phyloP scores from a whole-genome alignment of 768 basidiomycete species.

The Russula vinacea region DNA sequence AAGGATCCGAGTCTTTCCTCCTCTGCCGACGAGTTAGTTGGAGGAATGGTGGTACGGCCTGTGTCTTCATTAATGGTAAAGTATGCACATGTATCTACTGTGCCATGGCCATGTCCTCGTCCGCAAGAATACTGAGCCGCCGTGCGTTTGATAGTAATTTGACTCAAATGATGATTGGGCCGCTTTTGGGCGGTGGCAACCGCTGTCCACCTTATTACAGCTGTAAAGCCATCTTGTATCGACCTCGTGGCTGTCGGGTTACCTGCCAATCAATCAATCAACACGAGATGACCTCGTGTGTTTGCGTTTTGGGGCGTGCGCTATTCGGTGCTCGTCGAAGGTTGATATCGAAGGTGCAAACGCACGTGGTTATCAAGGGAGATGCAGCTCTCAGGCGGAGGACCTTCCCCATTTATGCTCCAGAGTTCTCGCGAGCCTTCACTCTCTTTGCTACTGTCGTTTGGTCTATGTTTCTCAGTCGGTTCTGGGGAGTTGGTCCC shows the following conservation, averaged over 20 bases:
- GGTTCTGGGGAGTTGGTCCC: conserved; percentile 31
- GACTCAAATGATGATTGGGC: too few species aligned
- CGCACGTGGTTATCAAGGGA: conserved; percentile 21
- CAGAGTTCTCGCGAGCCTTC: conserved; percentile 29
- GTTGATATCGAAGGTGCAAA: background rate
- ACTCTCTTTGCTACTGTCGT: conserved; percentile 30
- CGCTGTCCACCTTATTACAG: too few species aligned
- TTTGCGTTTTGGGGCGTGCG: background rate
- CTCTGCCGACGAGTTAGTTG: conserved; percentile 71
- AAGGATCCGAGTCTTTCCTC: too few species aligned
- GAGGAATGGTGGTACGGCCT: conserved; percentile 87
- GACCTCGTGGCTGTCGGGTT: too few species aligned
- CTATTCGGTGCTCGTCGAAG: background rate
- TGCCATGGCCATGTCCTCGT: background rate
- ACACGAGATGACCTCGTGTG: background rate
- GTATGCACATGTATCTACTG: conserved; percentile 39
- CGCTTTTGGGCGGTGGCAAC: too few species aligned
- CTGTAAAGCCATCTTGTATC: too few species aligned
- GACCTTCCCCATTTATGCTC: conserved; percentile 32
- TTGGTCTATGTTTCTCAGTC: conserved; percentile 31
- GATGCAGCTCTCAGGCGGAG: conserved; percentile 30
- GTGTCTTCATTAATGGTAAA: conserved; percentile 87
- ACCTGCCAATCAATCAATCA: background rate
- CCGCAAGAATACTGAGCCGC: too few species aligned
- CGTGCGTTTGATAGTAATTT: too few species aligned